These are phyloP conservation scores for Hypseocharis bilobata DNA, from an alignment of 441 rosid species.

Conservation along the genomic window DNA sequence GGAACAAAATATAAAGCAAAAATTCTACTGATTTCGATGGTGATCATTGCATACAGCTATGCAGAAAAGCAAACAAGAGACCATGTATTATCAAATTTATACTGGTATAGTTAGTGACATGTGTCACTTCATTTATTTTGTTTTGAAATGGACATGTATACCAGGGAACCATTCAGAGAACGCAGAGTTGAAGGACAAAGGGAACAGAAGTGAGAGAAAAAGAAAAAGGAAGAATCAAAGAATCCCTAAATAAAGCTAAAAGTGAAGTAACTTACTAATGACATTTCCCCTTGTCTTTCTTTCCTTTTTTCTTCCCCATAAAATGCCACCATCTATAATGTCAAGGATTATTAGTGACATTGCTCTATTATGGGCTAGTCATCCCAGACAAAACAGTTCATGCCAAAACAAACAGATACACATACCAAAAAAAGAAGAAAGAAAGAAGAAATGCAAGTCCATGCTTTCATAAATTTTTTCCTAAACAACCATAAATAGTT, in stretches of 20 bases:
- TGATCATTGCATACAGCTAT: neutral
- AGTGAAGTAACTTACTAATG: neutral
- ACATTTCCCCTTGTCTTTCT: neutral
- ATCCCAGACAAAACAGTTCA: neutral
- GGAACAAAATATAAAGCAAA: neutral
- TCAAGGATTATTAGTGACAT: neutral
- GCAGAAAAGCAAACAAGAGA: neutral
- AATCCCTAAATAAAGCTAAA: neutral
- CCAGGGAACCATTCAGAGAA: neutral
- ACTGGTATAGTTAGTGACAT: neutral
- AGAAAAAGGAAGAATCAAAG: neutral
- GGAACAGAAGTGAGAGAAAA: neutral
- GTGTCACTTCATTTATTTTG: neutral
- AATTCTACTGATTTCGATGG: neutral
- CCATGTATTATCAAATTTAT: neutral
- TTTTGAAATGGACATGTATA: neutral
- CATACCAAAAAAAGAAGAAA: too few species aligned
- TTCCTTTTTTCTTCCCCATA: neutral
- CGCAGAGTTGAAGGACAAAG: neutral
- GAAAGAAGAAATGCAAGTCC: neutral
- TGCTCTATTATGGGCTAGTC: neutral
- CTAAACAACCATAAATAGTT: neutral
- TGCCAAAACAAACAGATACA: neutral
- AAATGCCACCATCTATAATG: neutral
- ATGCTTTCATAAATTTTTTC: neutral